Percentiles rank a stretch among this genome's conserved stretches.
These are phyloP conservation scores for Metschnikowia proteae DNA, from an alignment of 805 yeast genomes.

Conservation along the genomic window DNA sequence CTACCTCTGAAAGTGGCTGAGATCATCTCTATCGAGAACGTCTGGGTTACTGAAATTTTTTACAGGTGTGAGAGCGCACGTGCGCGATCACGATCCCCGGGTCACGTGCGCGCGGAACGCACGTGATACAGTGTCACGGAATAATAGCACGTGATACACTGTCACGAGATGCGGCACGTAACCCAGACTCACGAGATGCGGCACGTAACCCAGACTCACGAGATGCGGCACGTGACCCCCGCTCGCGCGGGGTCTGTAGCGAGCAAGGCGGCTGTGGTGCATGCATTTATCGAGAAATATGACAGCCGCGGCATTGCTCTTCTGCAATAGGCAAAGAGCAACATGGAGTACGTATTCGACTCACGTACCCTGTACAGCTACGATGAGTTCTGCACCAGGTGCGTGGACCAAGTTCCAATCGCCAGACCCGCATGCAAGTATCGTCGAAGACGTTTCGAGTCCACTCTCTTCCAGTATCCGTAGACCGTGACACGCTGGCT, in stretches of 20 bases:
- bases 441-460: neutral
- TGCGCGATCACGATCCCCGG: neutral
- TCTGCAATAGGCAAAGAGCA: neutral
- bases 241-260: neutral
- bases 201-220: too few relatives aligned
- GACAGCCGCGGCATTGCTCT: neutral
- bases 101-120: neutral
- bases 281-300: neutral
- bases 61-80: neutral
- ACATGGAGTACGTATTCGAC: neutral
- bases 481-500: too few relatives aligned
- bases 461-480: neutral
- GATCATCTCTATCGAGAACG: constrained; percentile 6
- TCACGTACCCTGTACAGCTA: neutral
- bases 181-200: too few relatives aligned
- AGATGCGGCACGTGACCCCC: neutral
- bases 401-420: neutral
- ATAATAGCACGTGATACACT: too few relatives aligned
- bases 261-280: neutral
- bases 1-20: constrained; percentile 1
- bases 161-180: too few relatives aligned
- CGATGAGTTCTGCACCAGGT: neutral
- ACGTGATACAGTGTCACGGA: neutral
- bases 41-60: neutral
- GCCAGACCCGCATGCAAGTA: neutral